Conservation (phyloP, 2,329 filamentous ascomycete genomes). For the Colletotrichum viniferum region DNA sequence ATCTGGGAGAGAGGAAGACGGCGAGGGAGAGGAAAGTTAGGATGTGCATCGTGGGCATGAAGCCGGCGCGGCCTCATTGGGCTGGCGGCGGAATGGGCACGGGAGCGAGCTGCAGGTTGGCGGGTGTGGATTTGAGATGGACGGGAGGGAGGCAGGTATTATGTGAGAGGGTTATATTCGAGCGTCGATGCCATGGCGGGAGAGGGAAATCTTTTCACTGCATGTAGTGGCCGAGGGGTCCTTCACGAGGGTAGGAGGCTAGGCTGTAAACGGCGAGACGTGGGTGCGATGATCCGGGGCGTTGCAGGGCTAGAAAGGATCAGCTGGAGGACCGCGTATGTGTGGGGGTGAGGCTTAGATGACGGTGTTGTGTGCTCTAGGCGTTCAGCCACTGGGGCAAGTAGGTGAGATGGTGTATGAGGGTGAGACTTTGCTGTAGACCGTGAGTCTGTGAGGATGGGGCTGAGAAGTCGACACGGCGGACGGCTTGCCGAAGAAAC, state of each 20-base stretch:
- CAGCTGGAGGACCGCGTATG: background rate
- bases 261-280: background rate
- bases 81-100: background rate
- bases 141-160: background rate
- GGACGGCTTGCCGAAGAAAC: background rate
- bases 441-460: background rate
- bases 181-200: background rate
- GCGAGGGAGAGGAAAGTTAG: background rate
- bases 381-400: background rate
- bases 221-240: background rate
- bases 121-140: background rate
- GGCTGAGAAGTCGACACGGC: background rate
- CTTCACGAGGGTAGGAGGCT: background rate
- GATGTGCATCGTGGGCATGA: background rate
- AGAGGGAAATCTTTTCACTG: background rate
- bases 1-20: fast-evolving
- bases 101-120: background rate
- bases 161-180: background rate
- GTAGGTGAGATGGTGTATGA: background rate
- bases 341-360: background rate
- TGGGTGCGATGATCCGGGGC: background rate
- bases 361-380: background rate
- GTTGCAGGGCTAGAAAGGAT: background rate
- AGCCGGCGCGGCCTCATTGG: background rate
- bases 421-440: background rate